These are phyloP conservation scores for Cystobasidium sp. DNA, from an alignment of 1,284 basidiomycete genomes.

Conservation along the genomic window DNA sequence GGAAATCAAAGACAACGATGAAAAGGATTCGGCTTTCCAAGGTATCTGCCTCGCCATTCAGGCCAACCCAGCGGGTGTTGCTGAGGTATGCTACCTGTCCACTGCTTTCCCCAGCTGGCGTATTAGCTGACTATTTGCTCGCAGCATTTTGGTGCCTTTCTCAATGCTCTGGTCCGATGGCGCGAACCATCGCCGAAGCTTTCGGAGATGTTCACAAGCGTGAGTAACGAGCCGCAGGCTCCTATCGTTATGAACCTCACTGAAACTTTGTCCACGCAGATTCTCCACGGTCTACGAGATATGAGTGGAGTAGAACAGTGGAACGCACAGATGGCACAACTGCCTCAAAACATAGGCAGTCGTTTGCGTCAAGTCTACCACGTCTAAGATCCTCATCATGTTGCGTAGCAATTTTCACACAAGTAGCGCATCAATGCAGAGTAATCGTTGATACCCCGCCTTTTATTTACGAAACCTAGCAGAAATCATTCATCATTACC, in stretches of 20 bases:
- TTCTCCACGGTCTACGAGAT: slow-evolving; percentile 81
- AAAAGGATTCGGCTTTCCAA: slow-evolving; percentile 99
- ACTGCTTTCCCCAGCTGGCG: not conserved
- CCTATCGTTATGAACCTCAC: not conserved
- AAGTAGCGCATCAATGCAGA: not conserved
- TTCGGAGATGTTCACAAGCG: slow-evolving; percentile 81
- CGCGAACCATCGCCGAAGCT: slow-evolving; percentile 83
- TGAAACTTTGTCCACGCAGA: slow-evolving; percentile 56
- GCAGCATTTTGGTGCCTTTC: slow-evolving; percentile 90
- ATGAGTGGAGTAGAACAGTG: slow-evolving; percentile 75
- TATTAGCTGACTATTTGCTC: slow-evolving; percentile 36
- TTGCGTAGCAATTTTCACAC: not conserved
- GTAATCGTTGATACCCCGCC: slow-evolving; percentile 9
- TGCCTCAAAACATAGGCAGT: slow-evolving; percentile 78
- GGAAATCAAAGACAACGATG: slow-evolving; percentile 99
- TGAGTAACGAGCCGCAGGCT: slow-evolving; percentile 45
- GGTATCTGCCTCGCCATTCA: slow-evolving; percentile 96
- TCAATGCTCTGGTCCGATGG: slow-evolving; percentile 95
- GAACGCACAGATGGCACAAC: slow-evolving; percentile 72
- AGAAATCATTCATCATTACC: not conserved
- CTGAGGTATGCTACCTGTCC: slow-evolving; percentile 65
- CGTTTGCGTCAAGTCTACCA: slow-evolving; percentile 74
- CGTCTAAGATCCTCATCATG: slow-evolving; percentile 60
- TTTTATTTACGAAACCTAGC: slow-evolving; percentile 24
- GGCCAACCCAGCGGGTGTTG: slow-evolving; percentile 86